Base-by-base conservation (phyloP, 306 rosid genomes). In the Astragalus glycyphyllos region DNA sequence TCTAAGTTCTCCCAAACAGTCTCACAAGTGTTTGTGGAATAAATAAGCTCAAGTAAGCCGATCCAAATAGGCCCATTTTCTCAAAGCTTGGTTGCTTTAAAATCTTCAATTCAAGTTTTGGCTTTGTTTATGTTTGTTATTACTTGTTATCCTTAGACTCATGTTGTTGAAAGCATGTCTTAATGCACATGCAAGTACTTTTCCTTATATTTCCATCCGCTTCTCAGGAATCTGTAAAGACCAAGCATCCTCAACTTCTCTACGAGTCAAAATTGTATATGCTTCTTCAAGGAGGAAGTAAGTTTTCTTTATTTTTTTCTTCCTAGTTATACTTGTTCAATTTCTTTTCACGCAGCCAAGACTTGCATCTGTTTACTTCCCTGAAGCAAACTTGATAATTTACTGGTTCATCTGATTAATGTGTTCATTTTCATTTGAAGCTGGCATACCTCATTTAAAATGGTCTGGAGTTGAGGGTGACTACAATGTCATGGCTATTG, bases 241-340 rank as follows among this genome's bases (percentile, higher is more conserved):
- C 96, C 57, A 91, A 87, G 85, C 97, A 91, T 73, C 97, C 97
- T 47, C 97, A 91, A 76, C 92, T 91, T 80, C 97, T 89, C 45
- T 91, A 91, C 75, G 97, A 91, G 79, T 89, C 97, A 55, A 91
- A 91, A 82, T 71, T 91, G 80, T 91, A 91, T 78, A 77, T 84
- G 87, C 92, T 89, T 81, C 97, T 91, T 65, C 97, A 91, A 84
- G 97, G 97, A 79, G 97, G 97, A 84, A 91, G 97, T 91, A 72
- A 48, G 97, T 84, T 77, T 17, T 72, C 9, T 10, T 40, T 23
- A 10, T 58, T 17, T 48, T 20, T 68, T 67, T 67, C 65, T 65
- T 58, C 66, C 57, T 32, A 54, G 44, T 72, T 53, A 35, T 70
- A 13, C 54, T 8, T 47, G 38, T 45, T 41, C 50, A 5, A 17